A percentile compares a stretch with the other conserved stretches of the same genome.
phyloP scores from a whole-genome alignment of 306 rosid genomes.

The Ammopiptanthus mongolicus region DNA sequence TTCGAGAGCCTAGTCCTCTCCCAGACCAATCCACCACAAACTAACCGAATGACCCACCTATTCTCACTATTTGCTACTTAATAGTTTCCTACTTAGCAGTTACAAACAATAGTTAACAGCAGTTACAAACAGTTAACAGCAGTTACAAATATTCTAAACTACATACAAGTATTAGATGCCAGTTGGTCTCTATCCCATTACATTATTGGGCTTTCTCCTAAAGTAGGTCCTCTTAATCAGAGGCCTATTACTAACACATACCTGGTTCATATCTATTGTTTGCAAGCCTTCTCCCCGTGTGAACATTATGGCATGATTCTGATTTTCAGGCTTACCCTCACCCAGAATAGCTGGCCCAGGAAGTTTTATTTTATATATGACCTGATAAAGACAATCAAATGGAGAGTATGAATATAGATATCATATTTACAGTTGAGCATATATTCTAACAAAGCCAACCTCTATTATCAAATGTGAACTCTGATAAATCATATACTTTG shows the following conservation, averaged over 20 bases:
- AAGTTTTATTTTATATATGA: constrained; percentile 89
- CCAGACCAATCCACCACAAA: no score
- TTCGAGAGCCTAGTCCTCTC: no score
- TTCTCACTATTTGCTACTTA: no score
- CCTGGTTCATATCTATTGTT: constrained; percentile 98
- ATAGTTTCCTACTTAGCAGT: no score
- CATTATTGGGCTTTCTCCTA: no score
- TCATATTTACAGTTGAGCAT: background rate
- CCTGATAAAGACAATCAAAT: constrained; percentile 39
- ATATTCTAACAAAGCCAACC: background rate
- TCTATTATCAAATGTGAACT: background rate
- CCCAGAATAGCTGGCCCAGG: constrained; percentile 96
- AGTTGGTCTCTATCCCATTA: no score
- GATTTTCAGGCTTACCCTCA: constrained; percentile 99
- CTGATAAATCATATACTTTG: background rate
- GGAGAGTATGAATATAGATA: background rate
- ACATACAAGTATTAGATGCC: no score
- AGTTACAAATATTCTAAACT: no score
- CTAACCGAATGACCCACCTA: no score
- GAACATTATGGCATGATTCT: constrained; percentile 94
- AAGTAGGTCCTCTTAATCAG: no score
- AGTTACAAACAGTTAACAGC: no score
- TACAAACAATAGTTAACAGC: no score
- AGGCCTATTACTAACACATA: background rate
- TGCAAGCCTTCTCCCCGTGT: constrained; percentile 97